Base-by-base conservation (phyloP, 768 basidiomycete genomes). In the Auricularia heimuer region DNA sequence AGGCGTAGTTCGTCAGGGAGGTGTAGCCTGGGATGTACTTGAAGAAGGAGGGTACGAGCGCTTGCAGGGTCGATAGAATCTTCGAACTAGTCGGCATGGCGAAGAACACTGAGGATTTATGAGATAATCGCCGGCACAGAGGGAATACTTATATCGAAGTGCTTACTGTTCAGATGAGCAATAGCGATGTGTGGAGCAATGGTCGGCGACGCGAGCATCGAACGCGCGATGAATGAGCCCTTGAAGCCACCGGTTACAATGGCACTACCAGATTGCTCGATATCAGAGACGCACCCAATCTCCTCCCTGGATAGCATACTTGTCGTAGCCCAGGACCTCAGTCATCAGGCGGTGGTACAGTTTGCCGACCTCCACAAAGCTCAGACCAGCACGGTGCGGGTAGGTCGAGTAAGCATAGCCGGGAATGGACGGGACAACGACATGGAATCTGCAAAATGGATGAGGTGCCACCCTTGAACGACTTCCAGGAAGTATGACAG, bases 281-380 rank as follows among this genome's bases (percentile, higher is more conserved):
- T n/a, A n/a, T n/a, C n/a, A n/a, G n/a, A n/a, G n/a, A 39, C 65
- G 37, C 37, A 69, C 68, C 68, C 68, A 69, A 54, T 69, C 68
- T 37, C 68, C 68, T 16, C 68, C 68, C 56, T 69, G 68, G 21
- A 54, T 65, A 33, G 51, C 42, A 54, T 69, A 69, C 29, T 62
- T 67, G 54, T 65, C 29, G 63, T 69, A 69, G 1, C 65, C 65
- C 12, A 69, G 65, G 4, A 69, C 67, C 14, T 67, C 65, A 0
- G 63, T 66, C 68, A 69, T 67, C 34, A 69, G 63, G n/a, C 61
- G 61, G 58, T 69, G 51, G 56, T 65, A 61, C 12, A 69, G 24
- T 12, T 62, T 44, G 24, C 65, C 68, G 2, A 65, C 63, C 21
- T 69, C 62, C 21, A 64, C 67, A 34, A 67, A 12, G 3, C 67